Conservation (phyloP, 768 basidiomycete species). For the Ephemerocybe angulata region DNA sequence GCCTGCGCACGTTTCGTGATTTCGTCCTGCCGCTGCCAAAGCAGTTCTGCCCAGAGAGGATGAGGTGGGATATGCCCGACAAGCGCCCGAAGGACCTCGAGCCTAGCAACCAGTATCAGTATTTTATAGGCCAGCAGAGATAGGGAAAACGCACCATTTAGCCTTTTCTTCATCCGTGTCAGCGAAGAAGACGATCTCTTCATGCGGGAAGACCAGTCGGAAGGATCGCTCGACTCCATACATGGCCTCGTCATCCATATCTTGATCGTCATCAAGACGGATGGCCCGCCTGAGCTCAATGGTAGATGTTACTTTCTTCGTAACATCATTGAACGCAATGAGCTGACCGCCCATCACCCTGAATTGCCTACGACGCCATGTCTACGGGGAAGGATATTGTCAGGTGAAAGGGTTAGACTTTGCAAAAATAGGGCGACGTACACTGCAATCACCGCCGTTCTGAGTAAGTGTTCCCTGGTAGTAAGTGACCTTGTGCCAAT, state of each 20-base stretch:
- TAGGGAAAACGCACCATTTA: constrained; percentile 58
- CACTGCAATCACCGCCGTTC: constrained; percentile 87
- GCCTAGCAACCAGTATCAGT: constrained; percentile 44
- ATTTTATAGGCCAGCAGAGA: neutral
- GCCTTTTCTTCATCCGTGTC: constrained; percentile 87
- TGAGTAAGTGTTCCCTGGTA: constrained; percentile 93
- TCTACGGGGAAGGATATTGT: constrained; percentile 41
- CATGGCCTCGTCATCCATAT: constrained; percentile 46
- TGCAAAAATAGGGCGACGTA: constrained; percentile 38
- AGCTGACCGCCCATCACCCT: constrained; percentile 83
- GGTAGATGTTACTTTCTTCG: constrained; percentile 84
- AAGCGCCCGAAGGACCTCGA: constrained; percentile 78
- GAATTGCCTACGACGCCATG: constrained; percentile 79
- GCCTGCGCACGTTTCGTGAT: constrained; percentile 30
- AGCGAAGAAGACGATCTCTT: constrained; percentile 85
- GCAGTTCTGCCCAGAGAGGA: constrained; percentile 88
- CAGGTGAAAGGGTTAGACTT: constrained; percentile 6
- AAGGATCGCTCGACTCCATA: constrained; percentile 81
- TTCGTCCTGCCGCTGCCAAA: constrained; percentile 79
- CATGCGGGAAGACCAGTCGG: constrained; percentile 71
- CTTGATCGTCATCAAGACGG: constrained; percentile 73
- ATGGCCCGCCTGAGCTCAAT: constrained; percentile 86
- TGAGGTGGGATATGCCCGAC: constrained; percentile 90
- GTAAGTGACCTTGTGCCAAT: constrained; percentile 94
- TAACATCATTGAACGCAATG: constrained; percentile 89